Percentiles rank a stretch among this genome's conserved stretches.
These are phyloP conservation scores for Exophiala sp. DNA, from an alignment of 2,329 filamentous ascomycete species.

Conservation along the genomic window DNA sequence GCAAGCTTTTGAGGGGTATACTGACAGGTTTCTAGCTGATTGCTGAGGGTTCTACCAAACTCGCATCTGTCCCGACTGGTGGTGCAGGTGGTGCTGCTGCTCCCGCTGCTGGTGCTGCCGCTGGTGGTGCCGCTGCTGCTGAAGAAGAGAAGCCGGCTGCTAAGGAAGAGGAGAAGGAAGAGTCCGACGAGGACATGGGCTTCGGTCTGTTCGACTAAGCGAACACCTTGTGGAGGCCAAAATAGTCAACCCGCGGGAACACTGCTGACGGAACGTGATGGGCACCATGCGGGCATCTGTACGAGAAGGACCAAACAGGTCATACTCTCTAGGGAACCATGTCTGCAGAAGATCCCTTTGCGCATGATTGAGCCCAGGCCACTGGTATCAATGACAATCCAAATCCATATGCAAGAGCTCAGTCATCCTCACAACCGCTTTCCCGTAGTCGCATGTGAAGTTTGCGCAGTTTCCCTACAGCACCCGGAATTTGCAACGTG, in stretches of 20 bases:
- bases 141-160: slow-evolving; percentile 90
- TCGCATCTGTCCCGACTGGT: slow-evolving; percentile 93
- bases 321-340: not conserved
- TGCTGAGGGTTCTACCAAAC: slow-evolving; percentile 80
- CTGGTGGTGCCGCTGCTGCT: slow-evolving; percentile 73
- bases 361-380: not conserved
- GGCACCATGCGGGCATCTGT: slow-evolving; percentile 1
- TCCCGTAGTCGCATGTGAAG: too few relatives aligned
- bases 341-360: not conserved
- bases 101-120: slow-evolving; percentile 56
- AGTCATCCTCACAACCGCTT: not conserved
- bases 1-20: slow-evolving; percentile 29
- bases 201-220: slow-evolving; percentile 63
- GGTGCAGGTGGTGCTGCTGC: slow-evolving; percentile 65
- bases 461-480: too few relatives aligned
- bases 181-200: slow-evolving; percentile 69
- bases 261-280: slow-evolving; percentile 1
- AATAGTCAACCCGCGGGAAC: not conserved
- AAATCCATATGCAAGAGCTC: not conserved
- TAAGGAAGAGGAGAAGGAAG: slow-evolving; percentile 78
- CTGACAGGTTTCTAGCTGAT: slow-evolving; percentile 63
- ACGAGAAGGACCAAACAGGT: not conserved
- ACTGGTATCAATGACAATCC: slow-evolving; percentile 9
- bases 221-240: slow-evolving; percentile 7
- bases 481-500: too few relatives aligned